These are phyloP conservation scores for Lumnitzera racemosa DNA, from an alignment of 345 rosid genomes.

Conservation along the genomic window DNA sequence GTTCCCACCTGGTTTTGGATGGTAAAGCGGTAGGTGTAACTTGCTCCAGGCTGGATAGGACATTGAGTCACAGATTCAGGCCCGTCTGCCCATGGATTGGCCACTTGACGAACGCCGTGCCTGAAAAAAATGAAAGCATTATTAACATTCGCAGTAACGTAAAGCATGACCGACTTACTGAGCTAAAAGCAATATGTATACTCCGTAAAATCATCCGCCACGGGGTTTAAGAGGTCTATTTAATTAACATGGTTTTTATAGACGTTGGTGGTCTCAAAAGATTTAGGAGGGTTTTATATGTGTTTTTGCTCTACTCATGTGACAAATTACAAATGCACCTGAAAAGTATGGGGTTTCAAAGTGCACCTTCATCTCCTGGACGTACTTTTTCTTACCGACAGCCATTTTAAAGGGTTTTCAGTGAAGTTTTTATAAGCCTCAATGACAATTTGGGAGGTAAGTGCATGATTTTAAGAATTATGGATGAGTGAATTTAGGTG, in stretches of 20 bases:
- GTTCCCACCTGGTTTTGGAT: constrained; percentile 62
- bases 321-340: too few relatives aligned
- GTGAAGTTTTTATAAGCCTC: too few relatives aligned
- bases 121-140: constrained; percentile 16
- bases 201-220: neutral
- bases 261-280: too few relatives aligned
- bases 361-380: too few relatives aligned
- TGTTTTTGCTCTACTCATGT: too few relatives aligned
- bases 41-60: constrained; percentile 63
- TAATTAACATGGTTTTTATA: neutral
- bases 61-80: constrained; percentile 78
- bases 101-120: constrained; percentile 60
- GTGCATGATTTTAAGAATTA: too few relatives aligned
- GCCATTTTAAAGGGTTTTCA: too few relatives aligned
- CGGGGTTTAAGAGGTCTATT: neutral
- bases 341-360: too few relatives aligned
- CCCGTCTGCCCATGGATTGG: constrained; percentile 90
- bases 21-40: constrained; percentile 52
- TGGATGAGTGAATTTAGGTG: too few relatives aligned
- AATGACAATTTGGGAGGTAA: too few relatives aligned
- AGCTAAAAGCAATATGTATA: neutral
- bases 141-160: neutral
- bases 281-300: too few relatives aligned
- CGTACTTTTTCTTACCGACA: too few relatives aligned
- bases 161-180: neutral